Conservation (phyloP, 352 stramenopile genomes). For the Phytophthora pseudosyringae region DNA sequence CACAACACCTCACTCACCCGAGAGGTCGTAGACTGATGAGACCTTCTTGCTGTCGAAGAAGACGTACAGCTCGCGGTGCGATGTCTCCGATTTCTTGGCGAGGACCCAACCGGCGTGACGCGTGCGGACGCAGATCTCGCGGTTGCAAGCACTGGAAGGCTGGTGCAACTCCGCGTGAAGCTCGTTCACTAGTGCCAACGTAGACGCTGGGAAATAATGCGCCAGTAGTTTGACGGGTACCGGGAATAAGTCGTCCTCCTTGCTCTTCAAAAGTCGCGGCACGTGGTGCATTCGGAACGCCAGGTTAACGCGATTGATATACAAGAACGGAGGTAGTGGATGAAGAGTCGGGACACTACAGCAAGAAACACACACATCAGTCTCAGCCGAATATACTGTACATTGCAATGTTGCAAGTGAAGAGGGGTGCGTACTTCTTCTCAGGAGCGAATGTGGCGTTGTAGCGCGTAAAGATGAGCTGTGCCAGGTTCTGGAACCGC, state of each 20-base stretch:
- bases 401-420: background rate
- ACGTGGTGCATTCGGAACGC: constrained; percentile 58
- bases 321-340: constrained; percentile 50
- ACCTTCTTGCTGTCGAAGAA: constrained; percentile 66
- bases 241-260: constrained; percentile 58
- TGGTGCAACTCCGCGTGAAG: constrained; percentile 51
- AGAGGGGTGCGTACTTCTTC: constrained; percentile 29
- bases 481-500: constrained; percentile 44
- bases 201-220: constrained; percentile 54
- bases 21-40: constrained; percentile 57
- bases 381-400: background rate
- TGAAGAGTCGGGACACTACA: constrained; percentile 32
- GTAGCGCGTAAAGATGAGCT: constrained; percentile 44
- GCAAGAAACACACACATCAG: constrained; percentile 13
- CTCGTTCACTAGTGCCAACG: constrained; percentile 46
- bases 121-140: constrained; percentile 65
- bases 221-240: constrained; percentile 46
- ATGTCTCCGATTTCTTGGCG: constrained; percentile 53
- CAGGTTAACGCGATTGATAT: constrained; percentile 63
- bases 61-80: constrained; percentile 58
- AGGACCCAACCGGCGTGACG: constrained; percentile 63
- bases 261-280: constrained; percentile 59
- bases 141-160: constrained; percentile 33
- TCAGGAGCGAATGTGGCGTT: constrained; percentile 30
- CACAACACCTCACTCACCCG: constrained; percentile 51